Evolutionary conservation across 306 rosid species (phyloP).

Genomic region (Vachellia pachyceras): DNA sequence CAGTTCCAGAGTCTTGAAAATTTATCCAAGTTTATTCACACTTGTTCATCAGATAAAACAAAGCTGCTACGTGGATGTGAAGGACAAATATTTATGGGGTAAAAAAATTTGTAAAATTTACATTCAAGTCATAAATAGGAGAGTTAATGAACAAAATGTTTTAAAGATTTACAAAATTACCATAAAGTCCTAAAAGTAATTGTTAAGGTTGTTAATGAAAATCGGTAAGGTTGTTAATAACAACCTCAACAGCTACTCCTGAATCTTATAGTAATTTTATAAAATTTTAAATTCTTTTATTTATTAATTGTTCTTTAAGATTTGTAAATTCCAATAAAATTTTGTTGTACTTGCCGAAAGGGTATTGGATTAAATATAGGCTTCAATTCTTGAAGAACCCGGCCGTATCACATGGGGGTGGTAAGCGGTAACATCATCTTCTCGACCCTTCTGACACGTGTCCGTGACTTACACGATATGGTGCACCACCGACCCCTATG

Average conservation of each 20-base stretch:
- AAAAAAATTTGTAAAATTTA: no score
- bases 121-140: no score
- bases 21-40: background rate
- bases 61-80: background rate
- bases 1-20: conserved; percentile 26
- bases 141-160: no score
- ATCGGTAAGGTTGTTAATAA: no score
- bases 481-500: conserved; percentile 12
- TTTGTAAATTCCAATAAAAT: no score
- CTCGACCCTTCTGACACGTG: conserved; percentile 34
- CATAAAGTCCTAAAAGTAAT: no score
- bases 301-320: no score
- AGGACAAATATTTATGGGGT: conserved; percentile 4
- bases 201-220: no score
- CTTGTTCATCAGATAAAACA: background rate
- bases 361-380: conserved; percentile 14
- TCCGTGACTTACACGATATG: conserved; percentile 39
- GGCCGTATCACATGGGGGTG: conserved; percentile 38
- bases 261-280: no score
- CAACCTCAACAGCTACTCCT: no score
- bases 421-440: conserved; percentile 32
- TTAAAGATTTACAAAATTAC: no score
- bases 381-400: conserved; percentile 28
- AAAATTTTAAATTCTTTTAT: no score
- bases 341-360: conserved; percentile 37